Evolutionary conservation across 2,329 filamentous ascomycete species (phyloP).

Genomic region (Ophiostoma novo-ulmi): DNA sequence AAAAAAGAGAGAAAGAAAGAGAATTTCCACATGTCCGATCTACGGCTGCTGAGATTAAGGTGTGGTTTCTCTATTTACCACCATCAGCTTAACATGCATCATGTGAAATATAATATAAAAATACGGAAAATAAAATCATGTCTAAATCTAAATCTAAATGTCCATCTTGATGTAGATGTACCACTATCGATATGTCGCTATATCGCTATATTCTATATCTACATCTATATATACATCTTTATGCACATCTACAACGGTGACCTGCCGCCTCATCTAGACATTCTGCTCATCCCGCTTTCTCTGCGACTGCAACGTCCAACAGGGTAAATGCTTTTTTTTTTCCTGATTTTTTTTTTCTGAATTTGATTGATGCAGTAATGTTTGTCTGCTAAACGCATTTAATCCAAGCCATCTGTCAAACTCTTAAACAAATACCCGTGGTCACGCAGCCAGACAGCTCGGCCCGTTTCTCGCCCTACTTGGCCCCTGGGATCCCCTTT

Average conservation of each 20-base stretch:
- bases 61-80: constrained; percentile 1
- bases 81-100: constrained; percentile 10
- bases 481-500: background rate
- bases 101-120: constrained; percentile 8
- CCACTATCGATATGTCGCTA: background rate
- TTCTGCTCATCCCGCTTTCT: background rate
- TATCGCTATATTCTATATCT: background rate
- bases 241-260: constrained; percentile 6
- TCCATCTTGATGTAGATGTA: background rate
- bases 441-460: background rate
- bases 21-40: constrained; percentile 12
- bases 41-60: constrained; percentile 8
- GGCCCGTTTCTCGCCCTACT: background rate
- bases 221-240: background rate
- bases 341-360: background rate
- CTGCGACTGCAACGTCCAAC: background rate
- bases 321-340: background rate
- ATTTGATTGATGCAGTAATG: background rate
- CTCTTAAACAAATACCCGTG: background rate
- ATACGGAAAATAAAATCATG: background rate
- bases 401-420: background rate
- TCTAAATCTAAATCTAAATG: background rate
- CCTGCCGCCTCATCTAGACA: background rate
- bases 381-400: background rate
- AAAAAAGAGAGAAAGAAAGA: background rate